Percentiles rank a stretch among this genome's conserved stretches.
These are phyloP conservation scores for Saccharomyces hybrid DNA, from an alignment of 1,139 yeast species.

Conservation along the genomic window DNA sequence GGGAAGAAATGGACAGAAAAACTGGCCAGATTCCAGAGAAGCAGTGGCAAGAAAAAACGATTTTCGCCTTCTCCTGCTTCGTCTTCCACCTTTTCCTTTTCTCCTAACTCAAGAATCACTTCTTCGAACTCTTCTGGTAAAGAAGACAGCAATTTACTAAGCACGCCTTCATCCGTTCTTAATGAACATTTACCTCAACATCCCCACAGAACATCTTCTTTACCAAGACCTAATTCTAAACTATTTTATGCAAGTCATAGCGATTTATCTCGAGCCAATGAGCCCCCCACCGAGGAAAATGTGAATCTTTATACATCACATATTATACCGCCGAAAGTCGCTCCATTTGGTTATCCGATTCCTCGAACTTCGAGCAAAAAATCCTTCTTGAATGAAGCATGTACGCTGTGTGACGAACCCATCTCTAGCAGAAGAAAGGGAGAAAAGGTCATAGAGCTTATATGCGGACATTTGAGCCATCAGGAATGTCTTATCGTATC, in stretches of 20 bases:
- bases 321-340: slow-evolving; percentile 8
- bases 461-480: slow-evolving; percentile 29
- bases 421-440: slow-evolving; percentile 26
- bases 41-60: slow-evolving; percentile 11
- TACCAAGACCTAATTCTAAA: slow-evolving; percentile 18
- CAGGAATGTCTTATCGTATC: slow-evolving; percentile 28
- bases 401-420: slow-evolving; percentile 30
- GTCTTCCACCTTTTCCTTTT: slow-evolving; percentile 6
- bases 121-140: neutral
- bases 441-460: slow-evolving; percentile 28
- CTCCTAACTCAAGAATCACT: neutral
- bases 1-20: slow-evolving; percentile 21
- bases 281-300: neutral
- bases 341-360: slow-evolving; percentile 12
- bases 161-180: slow-evolving; percentile 5
- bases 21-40: slow-evolving; percentile 12
- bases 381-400: slow-evolving; percentile 24
- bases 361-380: slow-evolving; percentile 14
- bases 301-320: neutral
- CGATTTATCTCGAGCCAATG: neutral
- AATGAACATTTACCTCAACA: slow-evolving; percentile 1
- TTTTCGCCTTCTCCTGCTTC: slow-evolving; percentile 6
- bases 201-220: slow-evolving; percentile 18
- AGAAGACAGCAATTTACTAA: neutral
- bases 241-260: slow-evolving; percentile 1